phyloP scores from a whole-genome alignment of 805 yeast genomes.

The Ascoidea asiatica region DNA sequence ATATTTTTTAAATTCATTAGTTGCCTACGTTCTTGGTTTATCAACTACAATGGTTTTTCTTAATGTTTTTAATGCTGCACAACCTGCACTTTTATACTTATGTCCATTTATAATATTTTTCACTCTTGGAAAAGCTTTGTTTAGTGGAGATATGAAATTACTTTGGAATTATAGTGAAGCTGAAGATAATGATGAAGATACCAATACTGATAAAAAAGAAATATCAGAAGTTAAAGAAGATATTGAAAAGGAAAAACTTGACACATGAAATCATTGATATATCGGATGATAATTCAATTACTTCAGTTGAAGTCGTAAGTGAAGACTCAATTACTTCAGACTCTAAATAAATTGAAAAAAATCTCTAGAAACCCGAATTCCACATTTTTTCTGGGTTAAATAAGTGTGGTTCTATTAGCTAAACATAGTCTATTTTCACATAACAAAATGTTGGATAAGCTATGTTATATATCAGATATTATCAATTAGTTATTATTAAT shows the following conservation, averaged over 20 bases:
- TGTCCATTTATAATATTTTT: conserved; percentile 33
- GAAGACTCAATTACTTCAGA: too few relatives aligned
- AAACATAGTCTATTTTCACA: too few relatives aligned
- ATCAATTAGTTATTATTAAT: too few relatives aligned
- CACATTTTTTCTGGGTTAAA: too few relatives aligned
- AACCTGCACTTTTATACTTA: conserved; percentile 55
- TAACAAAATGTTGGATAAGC: too few relatives aligned
- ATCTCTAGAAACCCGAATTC: too few relatives aligned
- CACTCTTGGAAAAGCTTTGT: conserved; percentile 20
- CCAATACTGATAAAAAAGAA: conserved; percentile 11
- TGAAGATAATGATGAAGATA: conserved; percentile 14
- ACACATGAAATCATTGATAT: too few relatives aligned
- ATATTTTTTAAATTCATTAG: conserved; percentile 32
- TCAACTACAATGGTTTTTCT: conserved; percentile 26
- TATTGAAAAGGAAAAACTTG: conserved; percentile 4
- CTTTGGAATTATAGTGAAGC: conserved; percentile 24
- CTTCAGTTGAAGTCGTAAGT: too few relatives aligned
- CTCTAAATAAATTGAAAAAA: too few relatives aligned
- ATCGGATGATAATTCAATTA: too few relatives aligned
- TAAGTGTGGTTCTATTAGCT: too few relatives aligned
- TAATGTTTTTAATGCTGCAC: conserved; percentile 30
- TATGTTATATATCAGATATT: too few relatives aligned
- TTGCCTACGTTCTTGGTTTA: conserved; percentile 36
- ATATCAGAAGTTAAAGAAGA: conserved; percentile 4
- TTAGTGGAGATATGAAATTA: conserved; percentile 25